Percentiles rank a stretch among this genome's conserved stretches.
Conservation (phyloP, 805 yeast genomes). For the Pichia paraexigua region DNA sequence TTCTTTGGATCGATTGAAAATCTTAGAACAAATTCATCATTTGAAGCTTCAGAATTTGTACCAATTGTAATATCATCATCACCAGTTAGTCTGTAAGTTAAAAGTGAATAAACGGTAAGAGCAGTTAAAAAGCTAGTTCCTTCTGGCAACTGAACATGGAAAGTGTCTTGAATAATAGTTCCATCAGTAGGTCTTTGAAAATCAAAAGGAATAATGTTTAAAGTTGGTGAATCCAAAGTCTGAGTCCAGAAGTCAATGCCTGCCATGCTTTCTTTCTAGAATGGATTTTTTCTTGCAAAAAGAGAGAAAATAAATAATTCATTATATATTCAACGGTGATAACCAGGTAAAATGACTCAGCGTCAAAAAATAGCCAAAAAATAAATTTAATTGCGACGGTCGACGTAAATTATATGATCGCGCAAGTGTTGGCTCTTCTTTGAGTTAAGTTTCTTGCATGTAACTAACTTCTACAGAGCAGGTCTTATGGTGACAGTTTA, state of each 20-base stretch:
- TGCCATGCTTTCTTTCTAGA: background rate
- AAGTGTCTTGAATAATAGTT: conserved; percentile 55
- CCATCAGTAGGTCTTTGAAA: conserved; percentile 68
- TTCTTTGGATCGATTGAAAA: conserved; percentile 44
- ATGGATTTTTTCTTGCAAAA: background rate
- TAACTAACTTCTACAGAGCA: background rate
- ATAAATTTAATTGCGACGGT: background rate
- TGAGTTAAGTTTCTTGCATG: background rate
- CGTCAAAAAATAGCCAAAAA: background rate
- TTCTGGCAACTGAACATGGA: conserved; percentile 1
- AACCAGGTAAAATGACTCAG: background rate
- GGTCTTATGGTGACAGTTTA: background rate
- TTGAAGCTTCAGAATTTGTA: conserved; percentile 48
- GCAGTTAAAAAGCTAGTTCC: conserved; percentile 39
- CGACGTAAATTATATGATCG: background rate
- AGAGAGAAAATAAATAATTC: background rate
- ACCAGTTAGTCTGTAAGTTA: conserved; percentile 77
- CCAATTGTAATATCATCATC: conserved; percentile 91
- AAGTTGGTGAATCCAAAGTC: conserved; percentile 67
- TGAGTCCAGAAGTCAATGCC: conserved; percentile 50
- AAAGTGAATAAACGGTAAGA: conserved; percentile 58
- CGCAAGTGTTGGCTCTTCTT: background rate
- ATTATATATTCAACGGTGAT: too few species aligned
- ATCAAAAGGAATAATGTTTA: conserved; percentile 84
- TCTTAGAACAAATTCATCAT: conserved; percentile 53